Percentiles rank a stretch among this genome's conserved stretches.
Evolutionary conservation across 2,329 filamentous ascomycete species (phyloP).

Genomic region (Ophiostoma sp.): DNA sequence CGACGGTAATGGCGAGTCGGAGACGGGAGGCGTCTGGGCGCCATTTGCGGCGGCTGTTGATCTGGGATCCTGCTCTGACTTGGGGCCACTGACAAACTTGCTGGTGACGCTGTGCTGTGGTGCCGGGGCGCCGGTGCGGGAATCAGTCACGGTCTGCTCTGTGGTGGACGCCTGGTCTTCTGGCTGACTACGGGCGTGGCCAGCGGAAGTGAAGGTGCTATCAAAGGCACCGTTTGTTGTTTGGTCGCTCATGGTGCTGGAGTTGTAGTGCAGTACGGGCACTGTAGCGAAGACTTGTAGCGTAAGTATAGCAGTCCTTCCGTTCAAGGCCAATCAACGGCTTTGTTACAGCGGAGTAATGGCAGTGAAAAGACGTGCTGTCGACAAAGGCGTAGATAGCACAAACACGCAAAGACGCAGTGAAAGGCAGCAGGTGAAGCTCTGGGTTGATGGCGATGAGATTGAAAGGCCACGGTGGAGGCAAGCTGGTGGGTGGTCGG

Average conservation of each 20-base stretch:
- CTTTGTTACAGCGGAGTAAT: too few species aligned
- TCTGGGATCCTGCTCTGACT: conserved; percentile 26
- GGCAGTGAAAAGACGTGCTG: too few species aligned
- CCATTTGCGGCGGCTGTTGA: conserved; percentile 22
- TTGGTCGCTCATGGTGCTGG: conserved; percentile 42
- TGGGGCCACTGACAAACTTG: conserved; percentile 13
- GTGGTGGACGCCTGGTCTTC: conserved; percentile 40
- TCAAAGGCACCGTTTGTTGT: conserved; percentile 40
- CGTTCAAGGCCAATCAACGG: too few species aligned
- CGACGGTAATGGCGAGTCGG: conserved; percentile 11
- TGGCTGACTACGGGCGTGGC: conserved; percentile 40
- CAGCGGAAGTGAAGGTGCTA: conserved; percentile 37
- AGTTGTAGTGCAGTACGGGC: not conserved
- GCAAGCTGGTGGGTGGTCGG: too few species aligned
- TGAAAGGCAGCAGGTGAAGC: not conserved
- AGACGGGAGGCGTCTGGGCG: conserved; percentile 13
- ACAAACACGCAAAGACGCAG: not conserved
- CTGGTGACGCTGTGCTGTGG: conserved; percentile 23
- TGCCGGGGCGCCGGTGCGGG: not conserved
- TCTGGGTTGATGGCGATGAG: not conserved
- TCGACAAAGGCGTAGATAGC: too few species aligned
- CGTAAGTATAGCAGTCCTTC: too few species aligned
- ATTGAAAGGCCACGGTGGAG: too few species aligned
- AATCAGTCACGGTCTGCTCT: conserved; percentile 34
- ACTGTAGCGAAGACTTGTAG: too few species aligned